phyloP scores from a whole-genome alignment of 306 rosid species.

The Senna siamea region DNA sequence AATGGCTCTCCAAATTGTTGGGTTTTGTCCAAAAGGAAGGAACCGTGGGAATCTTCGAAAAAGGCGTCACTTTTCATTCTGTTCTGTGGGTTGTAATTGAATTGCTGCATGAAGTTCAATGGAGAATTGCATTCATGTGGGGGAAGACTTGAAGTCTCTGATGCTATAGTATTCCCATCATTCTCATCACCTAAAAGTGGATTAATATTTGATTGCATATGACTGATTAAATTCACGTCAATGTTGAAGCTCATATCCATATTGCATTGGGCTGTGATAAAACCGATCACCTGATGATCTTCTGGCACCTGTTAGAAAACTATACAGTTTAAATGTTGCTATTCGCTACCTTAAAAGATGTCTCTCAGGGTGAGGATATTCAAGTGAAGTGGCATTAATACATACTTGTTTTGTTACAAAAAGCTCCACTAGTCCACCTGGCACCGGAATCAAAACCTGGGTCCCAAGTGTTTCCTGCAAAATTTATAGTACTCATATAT shows the following conservation, averaged over 20 bases:
- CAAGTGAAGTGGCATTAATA: conserved; percentile 6
- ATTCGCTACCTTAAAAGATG: background rate
- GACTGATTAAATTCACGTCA: conserved; percentile 44
- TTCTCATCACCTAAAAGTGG: conserved; percentile 43
- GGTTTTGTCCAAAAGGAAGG: conserved; percentile 54
- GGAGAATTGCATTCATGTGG: conserved; percentile 60
- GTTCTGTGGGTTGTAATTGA: conserved; percentile 51
- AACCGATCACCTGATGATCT: conserved; percentile 73
- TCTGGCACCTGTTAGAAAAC: conserved; percentile 61
- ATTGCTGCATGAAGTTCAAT: conserved; percentile 69
- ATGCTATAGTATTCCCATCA: conserved; percentile 47
- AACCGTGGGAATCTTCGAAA: conserved; percentile 56
- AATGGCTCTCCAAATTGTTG: conserved; percentile 50
- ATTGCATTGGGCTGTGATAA: conserved; percentile 60
- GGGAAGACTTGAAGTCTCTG: conserved; percentile 55
- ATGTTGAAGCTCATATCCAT: conserved; percentile 43
- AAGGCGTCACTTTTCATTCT: conserved; percentile 46
- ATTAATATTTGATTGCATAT: conserved; percentile 45
- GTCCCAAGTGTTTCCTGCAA: conserved; percentile 80
- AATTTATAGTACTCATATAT: background rate
- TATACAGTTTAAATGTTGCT: background rate
- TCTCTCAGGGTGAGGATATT: background rate
- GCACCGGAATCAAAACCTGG: conserved; percentile 72
- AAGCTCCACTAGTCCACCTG: conserved; percentile 79
- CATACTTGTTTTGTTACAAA: conserved; percentile 72